Percentiles rank a stretch among this genome's conserved stretches.
Conservation (phyloP, 208 protist species). For the Leishmania tropica region DNA sequence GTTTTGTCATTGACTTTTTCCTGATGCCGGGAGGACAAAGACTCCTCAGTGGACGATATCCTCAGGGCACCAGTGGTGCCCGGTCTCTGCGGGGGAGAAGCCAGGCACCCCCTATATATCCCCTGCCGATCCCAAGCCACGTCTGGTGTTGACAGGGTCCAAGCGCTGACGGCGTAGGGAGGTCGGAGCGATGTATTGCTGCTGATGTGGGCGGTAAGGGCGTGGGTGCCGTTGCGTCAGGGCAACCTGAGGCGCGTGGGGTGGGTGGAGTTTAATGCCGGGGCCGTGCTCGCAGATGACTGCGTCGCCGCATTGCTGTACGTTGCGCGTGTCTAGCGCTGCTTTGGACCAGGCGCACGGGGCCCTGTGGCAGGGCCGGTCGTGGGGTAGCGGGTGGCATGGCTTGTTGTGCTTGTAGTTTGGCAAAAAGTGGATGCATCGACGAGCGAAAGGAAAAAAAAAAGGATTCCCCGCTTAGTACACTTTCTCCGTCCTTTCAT, state of each 20-base stretch:
- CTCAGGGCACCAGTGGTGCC: not conserved
- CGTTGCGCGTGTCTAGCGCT: no score
- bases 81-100: not conserved
- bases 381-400: no score
- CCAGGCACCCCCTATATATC: not conserved
- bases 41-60: no score
- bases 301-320: no score
- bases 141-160: not conserved
- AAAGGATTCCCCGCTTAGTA: not conserved
- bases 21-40: not conserved
- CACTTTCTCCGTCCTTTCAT: not conserved
- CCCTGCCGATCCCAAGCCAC: slow-evolving; percentile 53
- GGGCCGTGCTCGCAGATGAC: no score
- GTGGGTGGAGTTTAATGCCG: no score
- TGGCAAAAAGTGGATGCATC: no score
- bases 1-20: not conserved
- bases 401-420: no score
- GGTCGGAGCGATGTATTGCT: not conserved
- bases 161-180: no score
- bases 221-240: not conserved
- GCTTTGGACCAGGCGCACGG: no score
- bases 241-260: not conserved
- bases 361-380: no score
- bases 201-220: not conserved
- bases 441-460: no score